phyloP scores from a whole-genome alignment of 1,284 basidiomycete species.

The Sporisorium iseilematis-ciliati region DNA sequence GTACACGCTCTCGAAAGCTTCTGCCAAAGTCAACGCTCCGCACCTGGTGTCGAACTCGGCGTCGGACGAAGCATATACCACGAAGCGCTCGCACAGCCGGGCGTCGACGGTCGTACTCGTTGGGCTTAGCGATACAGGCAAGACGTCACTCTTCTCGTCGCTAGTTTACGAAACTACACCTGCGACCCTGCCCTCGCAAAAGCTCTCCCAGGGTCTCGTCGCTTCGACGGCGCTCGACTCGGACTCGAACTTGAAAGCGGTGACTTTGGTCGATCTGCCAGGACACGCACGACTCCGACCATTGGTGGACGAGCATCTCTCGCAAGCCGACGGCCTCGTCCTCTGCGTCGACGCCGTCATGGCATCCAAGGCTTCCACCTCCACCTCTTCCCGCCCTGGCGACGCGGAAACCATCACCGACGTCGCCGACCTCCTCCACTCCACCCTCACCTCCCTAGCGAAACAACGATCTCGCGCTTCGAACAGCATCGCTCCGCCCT shows the following conservation, averaged over 20 bases:
- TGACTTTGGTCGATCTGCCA: slow-evolving; percentile 60
- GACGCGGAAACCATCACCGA: slow-evolving; percentile 47
- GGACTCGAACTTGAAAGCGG: slow-evolving; percentile 17
- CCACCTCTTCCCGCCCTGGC: slow-evolving; percentile 8
- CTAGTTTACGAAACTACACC: slow-evolving; percentile 60
- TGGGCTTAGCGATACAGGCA: slow-evolving; percentile 59
- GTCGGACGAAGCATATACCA: slow-evolving; percentile 5
- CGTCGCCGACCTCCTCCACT: slow-evolving; percentile 56
- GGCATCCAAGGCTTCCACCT: slow-evolving; percentile 52
- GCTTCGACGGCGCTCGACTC: not conserved
- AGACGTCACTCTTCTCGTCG: slow-evolving; percentile 62
- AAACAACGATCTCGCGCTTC: slow-evolving; percentile 23
- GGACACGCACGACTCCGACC: slow-evolving; percentile 63
- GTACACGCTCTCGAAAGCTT: slow-evolving; percentile 43
- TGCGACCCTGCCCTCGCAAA: slow-evolving; percentile 56
- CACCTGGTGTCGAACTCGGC: slow-evolving; percentile 13
- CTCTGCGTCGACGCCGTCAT: slow-evolving; percentile 65
- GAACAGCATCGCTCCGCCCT: slow-evolving; percentile 32
- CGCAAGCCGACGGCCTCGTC: slow-evolving; percentile 59
- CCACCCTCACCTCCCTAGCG: slow-evolving; percentile 55
- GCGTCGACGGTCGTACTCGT: slow-evolving; percentile 57
- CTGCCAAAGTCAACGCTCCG: slow-evolving; percentile 16
- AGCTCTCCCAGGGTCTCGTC: slow-evolving; percentile 38
- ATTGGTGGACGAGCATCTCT: slow-evolving; percentile 49
- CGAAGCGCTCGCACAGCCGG: slow-evolving; percentile 30